Conservation (phyloP, 371 early-diverging fungal genomes). For the Umbelopsis sp. region DNA sequence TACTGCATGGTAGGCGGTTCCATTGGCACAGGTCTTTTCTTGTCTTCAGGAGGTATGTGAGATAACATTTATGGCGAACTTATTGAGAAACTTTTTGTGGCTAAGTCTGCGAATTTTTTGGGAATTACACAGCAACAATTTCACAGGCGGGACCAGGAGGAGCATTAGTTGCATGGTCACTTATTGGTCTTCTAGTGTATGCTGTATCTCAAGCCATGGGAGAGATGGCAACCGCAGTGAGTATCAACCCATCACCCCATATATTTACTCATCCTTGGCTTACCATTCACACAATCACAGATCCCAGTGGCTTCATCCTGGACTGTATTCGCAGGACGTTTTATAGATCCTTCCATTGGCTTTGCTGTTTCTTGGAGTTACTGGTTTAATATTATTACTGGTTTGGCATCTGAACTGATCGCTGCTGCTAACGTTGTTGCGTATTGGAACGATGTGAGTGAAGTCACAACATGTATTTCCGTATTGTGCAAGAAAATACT, state of each 20-base stretch:
- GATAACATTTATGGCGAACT: not conserved
- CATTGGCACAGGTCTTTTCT: conserved; percentile 18
- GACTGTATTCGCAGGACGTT: conserved; percentile 17
- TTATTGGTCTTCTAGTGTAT: conserved; percentile 14
- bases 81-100: not conserved
- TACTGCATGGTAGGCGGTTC: conserved; percentile 1
- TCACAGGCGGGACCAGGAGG: conserved; percentile 20
- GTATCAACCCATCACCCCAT: not conserved
- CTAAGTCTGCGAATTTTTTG: not conserved
- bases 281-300: not conserved
- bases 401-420: conserved; percentile 9
- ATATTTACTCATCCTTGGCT: not conserved
- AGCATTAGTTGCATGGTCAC: conserved; percentile 12
- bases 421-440: conserved; percentile 17
- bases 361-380: conserved; percentile 22
- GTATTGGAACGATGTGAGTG: conserved; percentile 3
- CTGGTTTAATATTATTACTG: conserved; percentile 21
- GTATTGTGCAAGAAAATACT: too few relatives aligned
- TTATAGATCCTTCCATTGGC: conserved; percentile 17
- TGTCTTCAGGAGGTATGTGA: conserved; percentile 18
- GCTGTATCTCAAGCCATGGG: conserved; percentile 21
- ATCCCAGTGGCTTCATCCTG: conserved; percentile 17
- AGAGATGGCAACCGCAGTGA: conserved; percentile 18
- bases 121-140: not conserved
- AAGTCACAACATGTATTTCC: not conserved